phyloP scores from a whole-genome alignment of 371 early-diverging fungal species.

The Actinomucor elegans region DNA sequence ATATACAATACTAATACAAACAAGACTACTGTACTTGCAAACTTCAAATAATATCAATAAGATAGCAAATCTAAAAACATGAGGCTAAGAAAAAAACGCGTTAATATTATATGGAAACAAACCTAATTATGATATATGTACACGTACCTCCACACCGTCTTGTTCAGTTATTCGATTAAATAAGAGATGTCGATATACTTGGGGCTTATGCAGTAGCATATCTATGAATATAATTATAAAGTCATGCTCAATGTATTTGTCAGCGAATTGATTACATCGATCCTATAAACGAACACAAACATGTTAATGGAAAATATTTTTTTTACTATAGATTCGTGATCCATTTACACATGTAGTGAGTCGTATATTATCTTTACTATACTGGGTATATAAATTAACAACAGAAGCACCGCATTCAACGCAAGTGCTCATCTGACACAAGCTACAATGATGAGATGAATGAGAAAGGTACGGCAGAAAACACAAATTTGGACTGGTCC shows the following conservation, averaged over 20 bases:
- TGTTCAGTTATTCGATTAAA: conserved; percentile 70
- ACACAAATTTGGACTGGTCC: too few relatives aligned
- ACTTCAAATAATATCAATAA: conserved; percentile 7
- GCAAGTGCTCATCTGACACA: conserved; percentile 54
- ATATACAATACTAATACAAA: too few relatives aligned
- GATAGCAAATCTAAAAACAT: conserved; percentile 57
- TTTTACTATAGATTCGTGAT: neutral
- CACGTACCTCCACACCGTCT: conserved; percentile 49
- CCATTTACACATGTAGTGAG: conserved; percentile 82
- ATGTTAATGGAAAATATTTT: neutral
- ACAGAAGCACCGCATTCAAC: conserved; percentile 85
- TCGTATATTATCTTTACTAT: conserved; percentile 87
- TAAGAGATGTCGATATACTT: conserved; percentile 89
- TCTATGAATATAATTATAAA: conserved; percentile 90
- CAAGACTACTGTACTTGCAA: conserved; percentile 32
- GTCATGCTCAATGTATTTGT: conserved; percentile 94
- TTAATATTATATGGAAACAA: neutral
- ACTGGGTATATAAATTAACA: conserved; percentile 81
- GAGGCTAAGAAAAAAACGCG: conserved; percentile 43
- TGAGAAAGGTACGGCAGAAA: too few relatives aligned
- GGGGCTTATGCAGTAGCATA: conserved; percentile 88
- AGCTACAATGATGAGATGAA: too few relatives aligned
- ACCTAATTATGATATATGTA: neutral
- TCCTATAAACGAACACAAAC: conserved; percentile 39
- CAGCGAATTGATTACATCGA: conserved; percentile 82